Evolutionary conservation across 257 asterid species (phyloP), one percentile per base, ranked within the genome.

Genomic region (Nicotiana paniculata): DNA sequence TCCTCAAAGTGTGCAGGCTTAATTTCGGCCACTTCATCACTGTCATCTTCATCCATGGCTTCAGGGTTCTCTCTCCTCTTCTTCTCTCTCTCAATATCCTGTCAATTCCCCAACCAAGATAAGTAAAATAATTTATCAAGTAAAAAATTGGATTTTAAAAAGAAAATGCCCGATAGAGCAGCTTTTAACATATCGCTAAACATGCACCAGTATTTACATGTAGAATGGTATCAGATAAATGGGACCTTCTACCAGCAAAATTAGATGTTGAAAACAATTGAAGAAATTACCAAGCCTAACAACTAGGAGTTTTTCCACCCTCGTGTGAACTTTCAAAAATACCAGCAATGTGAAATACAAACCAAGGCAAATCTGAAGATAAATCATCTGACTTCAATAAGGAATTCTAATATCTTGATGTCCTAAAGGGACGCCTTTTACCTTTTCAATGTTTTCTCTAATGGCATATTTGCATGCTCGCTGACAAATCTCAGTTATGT

Each of bases 381-480:
- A 2, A 43, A 18, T 7, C 10, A 58, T n/a, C 26, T 58, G 26
- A 61, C 67, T 24, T 21, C 15, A 61, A 61, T 9, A 61, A 64
- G 48, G 75, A 66, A 32, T 17, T 66, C 13, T 70, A 70, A 21
- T 33, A 51, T 51, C 7, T 51, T 28, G 53, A 75, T 51, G 63
- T 51, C 63, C 26, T 15, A 74, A 48, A 15, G 80, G 9, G 28
- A 35, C 80, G 28, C 32, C 63, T 75, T 33, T 80, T 90, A 93
- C 98, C 35, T 91, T 95, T 77, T 95, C 98, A 78, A 95, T 95
- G 86, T 91, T 92, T 90, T 95, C 98, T 77, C 98, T 86, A 63
- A 93, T 95, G 21, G 98, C 98, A 9, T 95, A 95, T 82, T 95
- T 95, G 94, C 95, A 91, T 1, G 98, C 91, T 9, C 98, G 93